A percentile compares a stretch with the other conserved stretches of the same genome.
Evolutionary conservation across 1,284 basidiomycete genomes (phyloP).

Genomic region (Ceraceosorus guamensis): DNA sequence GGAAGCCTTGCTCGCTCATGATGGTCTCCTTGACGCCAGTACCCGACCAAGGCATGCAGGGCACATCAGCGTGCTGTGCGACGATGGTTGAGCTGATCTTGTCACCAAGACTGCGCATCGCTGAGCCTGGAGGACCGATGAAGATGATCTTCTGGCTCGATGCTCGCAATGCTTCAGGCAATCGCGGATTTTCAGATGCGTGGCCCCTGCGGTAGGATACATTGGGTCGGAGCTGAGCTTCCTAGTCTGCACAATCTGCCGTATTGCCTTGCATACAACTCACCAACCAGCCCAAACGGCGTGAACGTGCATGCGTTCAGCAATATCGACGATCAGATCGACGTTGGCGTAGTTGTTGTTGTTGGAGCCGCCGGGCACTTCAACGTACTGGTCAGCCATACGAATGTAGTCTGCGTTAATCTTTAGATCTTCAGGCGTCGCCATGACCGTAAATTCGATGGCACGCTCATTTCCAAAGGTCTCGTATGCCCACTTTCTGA

Average conservation of each 20-base stretch:
- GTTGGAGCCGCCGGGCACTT: constrained; percentile 95
- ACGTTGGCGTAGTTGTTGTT: constrained; percentile 99
- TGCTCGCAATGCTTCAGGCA: constrained; percentile 88
- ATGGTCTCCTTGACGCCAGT: constrained; percentile 84
- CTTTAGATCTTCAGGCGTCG: constrained; percentile 89
- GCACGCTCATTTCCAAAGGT: constrained; percentile 93
- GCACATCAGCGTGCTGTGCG: constrained; percentile 93
- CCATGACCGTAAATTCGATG: constrained; percentile 99
- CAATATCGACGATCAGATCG: constrained; percentile 96
- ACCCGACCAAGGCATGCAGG: constrained; percentile 98
- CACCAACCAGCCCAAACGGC: constrained; percentile 99
- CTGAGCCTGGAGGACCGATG: constrained; percentile 96
- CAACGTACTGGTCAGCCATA: constrained; percentile 98
- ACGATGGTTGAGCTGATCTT: constrained; percentile 99
- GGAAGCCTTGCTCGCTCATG: constrained; percentile 79
- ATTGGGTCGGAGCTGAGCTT: not conserved
- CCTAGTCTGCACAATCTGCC: not conserved
- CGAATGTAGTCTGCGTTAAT: constrained; percentile 99
- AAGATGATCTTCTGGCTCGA: constrained; percentile 95
- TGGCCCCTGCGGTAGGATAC: constrained; percentile 61
- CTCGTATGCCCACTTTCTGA: constrained; percentile 99
- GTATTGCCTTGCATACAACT: constrained; percentile 27
- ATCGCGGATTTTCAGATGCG: constrained; percentile 94
- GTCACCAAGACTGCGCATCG: constrained; percentile 98
- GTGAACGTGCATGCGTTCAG: constrained; percentile 92